Evolutionary conservation across 73 alveolate species (phyloP).

Genomic region (Diophrys appendiculata): DNA sequence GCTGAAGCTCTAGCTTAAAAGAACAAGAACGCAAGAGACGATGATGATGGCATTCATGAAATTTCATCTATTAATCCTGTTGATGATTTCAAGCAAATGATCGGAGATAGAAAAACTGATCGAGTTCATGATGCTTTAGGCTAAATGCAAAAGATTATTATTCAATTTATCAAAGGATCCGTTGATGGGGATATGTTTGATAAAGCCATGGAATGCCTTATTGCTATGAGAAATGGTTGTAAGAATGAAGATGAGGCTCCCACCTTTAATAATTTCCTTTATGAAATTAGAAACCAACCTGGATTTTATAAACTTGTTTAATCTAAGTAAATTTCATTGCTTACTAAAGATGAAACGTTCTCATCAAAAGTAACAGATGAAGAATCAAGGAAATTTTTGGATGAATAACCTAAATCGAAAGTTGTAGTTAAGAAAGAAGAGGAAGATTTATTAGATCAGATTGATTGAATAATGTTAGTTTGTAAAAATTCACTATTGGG

Average conservation of each 20-base stretch:
- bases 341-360: conserved; percentile 26
- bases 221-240: conserved; percentile 84
- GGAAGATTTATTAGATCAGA: neutral
- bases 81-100: conserved; percentile 91
- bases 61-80: conserved; percentile 84
- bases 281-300: conserved; percentile 60
- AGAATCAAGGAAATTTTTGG: neutral
- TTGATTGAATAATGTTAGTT: neutral
- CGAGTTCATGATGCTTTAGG: conserved; percentile 84
- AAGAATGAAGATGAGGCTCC: conserved; percentile 87
- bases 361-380: neutral
- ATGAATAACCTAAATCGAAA: neutral
- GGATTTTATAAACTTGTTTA: conserved; percentile 42
- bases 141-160: conserved; percentile 78
- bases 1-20: conserved; percentile 70
- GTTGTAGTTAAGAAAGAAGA: neutral
- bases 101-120: conserved; percentile 88
- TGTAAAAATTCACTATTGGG: too few species aligned
- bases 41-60: conserved; percentile 53
- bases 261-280: conserved; percentile 78
- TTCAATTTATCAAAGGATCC: conserved; percentile 57
- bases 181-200: conserved; percentile 82
- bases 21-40: conserved; percentile 68
- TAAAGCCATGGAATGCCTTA: conserved; percentile 90
- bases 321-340: conserved; percentile 61